phyloP scores from a whole-genome alignment of 2,329 filamentous ascomycete genomes.

The Claviceps monticola region DNA sequence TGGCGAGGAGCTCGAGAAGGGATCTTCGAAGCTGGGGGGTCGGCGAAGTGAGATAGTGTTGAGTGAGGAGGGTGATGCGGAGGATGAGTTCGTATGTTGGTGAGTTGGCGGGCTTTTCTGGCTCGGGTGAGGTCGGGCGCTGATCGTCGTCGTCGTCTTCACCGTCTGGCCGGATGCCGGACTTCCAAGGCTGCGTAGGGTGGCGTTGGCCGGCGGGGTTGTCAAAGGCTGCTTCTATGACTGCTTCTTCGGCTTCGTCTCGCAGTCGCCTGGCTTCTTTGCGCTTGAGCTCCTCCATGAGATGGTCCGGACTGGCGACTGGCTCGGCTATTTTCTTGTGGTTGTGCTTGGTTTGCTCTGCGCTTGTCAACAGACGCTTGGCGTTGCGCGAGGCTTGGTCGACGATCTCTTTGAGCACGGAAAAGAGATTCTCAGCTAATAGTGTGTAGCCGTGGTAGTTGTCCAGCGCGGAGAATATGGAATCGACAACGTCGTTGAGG shows the following conservation, averaged over 20 bases:
- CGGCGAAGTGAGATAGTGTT: constrained; percentile 79
- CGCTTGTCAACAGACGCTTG: constrained; percentile 31
- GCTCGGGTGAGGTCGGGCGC: constrained; percentile 16
- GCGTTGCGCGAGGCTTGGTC: constrained; percentile 59
- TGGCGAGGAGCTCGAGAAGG: constrained; percentile 62
- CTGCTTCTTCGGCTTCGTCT: constrained; percentile 20
- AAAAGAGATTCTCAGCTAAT: constrained; percentile 76
- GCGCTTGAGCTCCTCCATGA: constrained; percentile 49
- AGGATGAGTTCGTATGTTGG: constrained; percentile 71
- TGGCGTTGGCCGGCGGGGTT: constrained; percentile 16
- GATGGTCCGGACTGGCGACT: constrained; percentile 25
- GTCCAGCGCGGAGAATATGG: constrained; percentile 85
- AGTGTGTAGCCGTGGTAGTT: constrained; percentile 85
- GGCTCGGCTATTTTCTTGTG: constrained; percentile 27
- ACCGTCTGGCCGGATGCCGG: constrained; percentile 16
- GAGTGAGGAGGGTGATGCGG: constrained; percentile 69
- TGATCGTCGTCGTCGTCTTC: constrained; percentile 18
- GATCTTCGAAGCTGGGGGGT: constrained; percentile 66
- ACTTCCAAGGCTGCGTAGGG: constrained; percentile 24
- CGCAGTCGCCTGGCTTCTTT: constrained; percentile 23
- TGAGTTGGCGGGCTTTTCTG: constrained; percentile 51
- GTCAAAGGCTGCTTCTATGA: constrained; percentile 5
- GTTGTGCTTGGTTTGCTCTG: constrained; percentile 19
- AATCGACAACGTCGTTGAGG: constrained; percentile 79
- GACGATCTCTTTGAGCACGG: constrained; percentile 69